Base-by-base conservation (phyloP, 805 yeast genomes). In the Metschnikowia colocasiae region DNA sequence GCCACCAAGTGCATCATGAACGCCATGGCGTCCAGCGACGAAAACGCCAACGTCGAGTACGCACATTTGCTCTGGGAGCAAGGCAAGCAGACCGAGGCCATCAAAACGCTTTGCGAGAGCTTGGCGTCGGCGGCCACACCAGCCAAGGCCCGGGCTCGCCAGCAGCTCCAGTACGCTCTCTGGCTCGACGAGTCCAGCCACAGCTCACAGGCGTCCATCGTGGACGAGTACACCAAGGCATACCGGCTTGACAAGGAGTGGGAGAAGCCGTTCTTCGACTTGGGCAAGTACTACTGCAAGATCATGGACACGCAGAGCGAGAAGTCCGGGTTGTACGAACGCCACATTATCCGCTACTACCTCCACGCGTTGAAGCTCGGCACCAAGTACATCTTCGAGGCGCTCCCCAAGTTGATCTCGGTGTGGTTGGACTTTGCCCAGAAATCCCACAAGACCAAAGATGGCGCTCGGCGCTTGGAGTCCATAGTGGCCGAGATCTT, bases 111-210 rank as follows among this genome's bases (percentile, higher is more conserved):
- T 31, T 75, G 75, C 7, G 73, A 75, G 13, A 63, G 79, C 10
- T 56, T 67, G 29, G 38, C 61, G 1, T 57, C 56, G 15, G n/a
- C 12, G 30, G 54, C 54, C 20, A 51, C 47, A 22, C 29, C 23
- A 1, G 23, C 37, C 19, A 48, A 55, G 10, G 56, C 60, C 16
- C 57, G 52, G 8, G 73, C 80, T 1, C 57, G 72, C 41, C 78
- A 81, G n/a, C 85, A 87, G 45, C 67, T 91, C 40, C 83, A 83
- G 49, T 87, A 87, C 59, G 87, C 97, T 0, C 80, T 82, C 52
- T 94, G 98, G 98, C 69, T 90, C 15, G 96, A 90, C 59, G 73
- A 73, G 30, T 87, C 97, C 0, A 91, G 89, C 43, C 91, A 87
- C 59, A 84, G 90, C 27, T 82, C 89, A 7, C 82, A 95, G 7